Conservation (phyloP, 805 yeast genomes). For the Vanderwaltozyma polyspora region DNA sequence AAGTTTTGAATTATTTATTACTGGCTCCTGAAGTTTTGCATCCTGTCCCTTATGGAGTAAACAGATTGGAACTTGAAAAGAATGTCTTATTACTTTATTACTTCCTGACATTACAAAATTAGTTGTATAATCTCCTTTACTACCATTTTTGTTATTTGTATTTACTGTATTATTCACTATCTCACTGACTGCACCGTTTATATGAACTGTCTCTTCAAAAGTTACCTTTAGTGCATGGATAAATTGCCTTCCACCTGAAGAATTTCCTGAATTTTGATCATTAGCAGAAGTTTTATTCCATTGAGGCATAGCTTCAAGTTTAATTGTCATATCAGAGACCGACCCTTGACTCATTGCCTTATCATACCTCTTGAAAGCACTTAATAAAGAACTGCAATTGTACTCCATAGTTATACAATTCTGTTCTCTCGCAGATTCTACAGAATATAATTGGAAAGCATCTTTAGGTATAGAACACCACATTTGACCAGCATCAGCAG, state of each 20-base stretch:
- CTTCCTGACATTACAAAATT: slow-evolving; percentile 3
- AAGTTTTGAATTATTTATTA: slow-evolving; percentile 41
- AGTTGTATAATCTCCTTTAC: slow-evolving; percentile 1
- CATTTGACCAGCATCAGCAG: slow-evolving; percentile 23
- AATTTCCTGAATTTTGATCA: not conserved
- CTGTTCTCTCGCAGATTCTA: slow-evolving; percentile 19
- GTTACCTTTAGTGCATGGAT: slow-evolving; percentile 21
- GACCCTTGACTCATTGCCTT: slow-evolving; percentile 20
- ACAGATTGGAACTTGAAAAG: slow-evolving; percentile 62
- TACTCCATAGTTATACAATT: slow-evolving; percentile 24
- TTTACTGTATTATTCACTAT: slow-evolving; percentile 2
- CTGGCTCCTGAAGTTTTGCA: slow-evolving; percentile 51
- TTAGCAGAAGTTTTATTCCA: slow-evolving; percentile 10
- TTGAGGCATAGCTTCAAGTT: slow-evolving; percentile 20
- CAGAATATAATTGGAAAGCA: slow-evolving; percentile 20
- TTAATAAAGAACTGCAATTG: slow-evolving; percentile 22
- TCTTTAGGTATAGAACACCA: slow-evolving; percentile 27
- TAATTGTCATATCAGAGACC: slow-evolving; percentile 19
- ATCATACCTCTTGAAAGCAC: slow-evolving; percentile 24
- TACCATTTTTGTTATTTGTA: slow-evolving; percentile 2
- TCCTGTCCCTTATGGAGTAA: slow-evolving; percentile 46
- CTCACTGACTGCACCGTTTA: slow-evolving; percentile 5
- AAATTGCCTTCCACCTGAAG: slow-evolving; percentile 9
- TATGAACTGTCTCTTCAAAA: slow-evolving; percentile 21
- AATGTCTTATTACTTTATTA: slow-evolving; percentile 40